Conservation (phyloP, 75 land plant genomes). For the Pseudotsuga menziesii region DNA sequence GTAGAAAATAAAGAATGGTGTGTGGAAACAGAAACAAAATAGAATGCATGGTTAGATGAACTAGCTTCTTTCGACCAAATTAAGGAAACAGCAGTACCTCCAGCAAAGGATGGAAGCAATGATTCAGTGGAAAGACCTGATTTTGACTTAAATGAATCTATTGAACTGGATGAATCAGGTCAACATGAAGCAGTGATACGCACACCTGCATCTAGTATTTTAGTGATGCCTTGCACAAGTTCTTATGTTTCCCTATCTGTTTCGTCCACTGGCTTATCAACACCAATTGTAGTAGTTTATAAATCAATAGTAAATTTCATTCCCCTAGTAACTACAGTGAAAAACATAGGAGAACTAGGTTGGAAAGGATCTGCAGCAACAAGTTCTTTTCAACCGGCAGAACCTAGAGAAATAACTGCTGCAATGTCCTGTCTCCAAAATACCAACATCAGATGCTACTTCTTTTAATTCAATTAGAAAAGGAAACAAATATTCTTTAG, state of each 20-base stretch:
- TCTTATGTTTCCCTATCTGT: slow-evolving; percentile 4
- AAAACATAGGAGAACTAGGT: slow-evolving; percentile 63
- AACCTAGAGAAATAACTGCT: slow-evolving; percentile 55
- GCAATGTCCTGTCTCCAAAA: slow-evolving; percentile 21
- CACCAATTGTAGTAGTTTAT: slow-evolving; percentile 34
- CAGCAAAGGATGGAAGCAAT: neutral
- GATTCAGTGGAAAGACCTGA: slow-evolving; percentile 14
- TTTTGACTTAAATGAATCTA: slow-evolving; percentile 45
- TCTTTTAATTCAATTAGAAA: slow-evolving; percentile 20
- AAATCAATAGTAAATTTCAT: slow-evolving; percentile 35
- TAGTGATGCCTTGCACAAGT: neutral
- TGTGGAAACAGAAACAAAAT: neutral
- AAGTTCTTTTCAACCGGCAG: slow-evolving; percentile 95
- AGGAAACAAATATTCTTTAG: slow-evolving; percentile 39
- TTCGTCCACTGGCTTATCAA: slow-evolving; percentile 11
- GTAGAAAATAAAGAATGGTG: slow-evolving; percentile 6
- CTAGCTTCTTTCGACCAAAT: slow-evolving; percentile 25
- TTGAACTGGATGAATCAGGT: slow-evolving; percentile 26
- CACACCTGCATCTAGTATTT: neutral
- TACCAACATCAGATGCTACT: slow-evolving; percentile 2
- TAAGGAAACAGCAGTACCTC: slow-evolving; percentile 21
- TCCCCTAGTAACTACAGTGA: slow-evolving; percentile 21
- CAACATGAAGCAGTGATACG: slow-evolving; percentile 12
- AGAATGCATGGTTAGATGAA: slow-evolving; percentile 15
- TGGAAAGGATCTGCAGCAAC: slow-evolving; percentile 99